phyloP scores from a whole-genome alignment of 2,329 filamentous ascomycete genomes.

The Exophiala bonariae region DNA sequence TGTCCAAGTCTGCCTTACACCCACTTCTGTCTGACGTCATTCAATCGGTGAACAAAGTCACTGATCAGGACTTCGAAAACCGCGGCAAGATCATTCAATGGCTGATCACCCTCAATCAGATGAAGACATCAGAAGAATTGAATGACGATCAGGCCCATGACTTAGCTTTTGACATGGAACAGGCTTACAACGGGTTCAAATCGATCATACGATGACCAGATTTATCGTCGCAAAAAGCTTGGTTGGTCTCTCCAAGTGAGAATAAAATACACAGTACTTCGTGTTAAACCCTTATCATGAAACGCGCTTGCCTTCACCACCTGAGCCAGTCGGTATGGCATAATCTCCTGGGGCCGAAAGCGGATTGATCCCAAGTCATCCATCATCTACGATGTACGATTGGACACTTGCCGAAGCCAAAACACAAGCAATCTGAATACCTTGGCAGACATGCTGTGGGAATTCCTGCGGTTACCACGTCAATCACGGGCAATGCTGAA shows the following conservation, averaged over 20 bases:
- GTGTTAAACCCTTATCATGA: too few relatives aligned
- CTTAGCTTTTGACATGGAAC: conserved; percentile 88
- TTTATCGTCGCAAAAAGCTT: too few relatives aligned
- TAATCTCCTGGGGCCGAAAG: too few relatives aligned
- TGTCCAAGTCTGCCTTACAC: conserved; percentile 95
- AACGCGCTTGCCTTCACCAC: too few relatives aligned
- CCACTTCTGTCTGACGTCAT: conserved; percentile 93
- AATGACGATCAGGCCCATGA: conserved; percentile 84
- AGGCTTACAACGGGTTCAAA: conserved; percentile 93
- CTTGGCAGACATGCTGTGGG: too few relatives aligned
- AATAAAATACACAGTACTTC: neutral
- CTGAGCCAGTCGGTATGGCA: too few relatives aligned
- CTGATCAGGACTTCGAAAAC: conserved; percentile 90
- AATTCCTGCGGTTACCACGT: too few relatives aligned
- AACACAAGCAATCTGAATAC: too few relatives aligned
- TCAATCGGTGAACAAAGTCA: conserved; percentile 95
- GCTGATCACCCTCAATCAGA: conserved; percentile 95
- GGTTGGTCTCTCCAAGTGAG: neutral
- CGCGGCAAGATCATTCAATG: conserved; percentile 97
- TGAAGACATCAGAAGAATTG: conserved; percentile 92
- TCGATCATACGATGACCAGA: conserved; percentile 56
- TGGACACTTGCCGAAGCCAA: too few relatives aligned
- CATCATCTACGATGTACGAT: too few relatives aligned
- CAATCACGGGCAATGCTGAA: too few relatives aligned
- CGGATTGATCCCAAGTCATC: too few relatives aligned